Conservation (phyloP, 306 rosid genomes). For the Echinosophora koreensis region DNA sequence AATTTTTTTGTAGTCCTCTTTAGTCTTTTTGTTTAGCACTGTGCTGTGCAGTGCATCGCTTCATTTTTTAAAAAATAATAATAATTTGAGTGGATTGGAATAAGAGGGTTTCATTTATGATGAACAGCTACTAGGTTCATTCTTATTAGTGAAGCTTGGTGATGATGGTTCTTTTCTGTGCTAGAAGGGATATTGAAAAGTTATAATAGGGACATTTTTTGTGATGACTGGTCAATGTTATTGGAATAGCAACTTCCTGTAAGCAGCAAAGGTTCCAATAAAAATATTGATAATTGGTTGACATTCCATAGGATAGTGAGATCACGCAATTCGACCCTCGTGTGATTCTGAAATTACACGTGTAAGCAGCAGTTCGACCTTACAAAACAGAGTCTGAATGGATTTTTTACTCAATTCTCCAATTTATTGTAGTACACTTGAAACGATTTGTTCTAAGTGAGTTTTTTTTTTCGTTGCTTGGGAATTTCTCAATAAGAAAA, state of each 20-base stretch:
- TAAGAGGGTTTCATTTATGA: slow-evolving; percentile 15
- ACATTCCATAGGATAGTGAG: not conserved
- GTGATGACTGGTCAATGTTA: not conserved
- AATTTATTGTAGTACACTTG: too few relatives aligned
- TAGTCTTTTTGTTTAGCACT: not conserved
- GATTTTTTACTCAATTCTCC: too few relatives aligned
- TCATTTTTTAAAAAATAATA: not conserved
- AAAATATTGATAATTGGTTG: not conserved
- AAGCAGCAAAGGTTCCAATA: not conserved
- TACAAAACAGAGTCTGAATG: too few relatives aligned
- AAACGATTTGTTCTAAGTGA: too few relatives aligned
- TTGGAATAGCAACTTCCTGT: not conserved
- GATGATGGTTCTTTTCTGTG: not conserved
- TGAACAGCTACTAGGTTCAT: too few relatives aligned
- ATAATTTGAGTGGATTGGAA: slow-evolving; percentile 6
- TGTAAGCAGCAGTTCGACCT: too few relatives aligned
- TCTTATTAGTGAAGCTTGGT: not conserved
- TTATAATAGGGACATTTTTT: not conserved
- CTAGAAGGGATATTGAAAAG: not conserved
- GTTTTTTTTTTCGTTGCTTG: too few relatives aligned
- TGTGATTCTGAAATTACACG: too few relatives aligned
- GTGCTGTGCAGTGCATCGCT: slow-evolving; percentile 1
- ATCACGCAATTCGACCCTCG: too few relatives aligned
- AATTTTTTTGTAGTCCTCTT: slow-evolving; percentile 27
- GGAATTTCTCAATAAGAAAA: too few relatives aligned